Conservation (phyloP, 164 flowering plant genomes). For the Dillenia suffruticosa region DNA sequence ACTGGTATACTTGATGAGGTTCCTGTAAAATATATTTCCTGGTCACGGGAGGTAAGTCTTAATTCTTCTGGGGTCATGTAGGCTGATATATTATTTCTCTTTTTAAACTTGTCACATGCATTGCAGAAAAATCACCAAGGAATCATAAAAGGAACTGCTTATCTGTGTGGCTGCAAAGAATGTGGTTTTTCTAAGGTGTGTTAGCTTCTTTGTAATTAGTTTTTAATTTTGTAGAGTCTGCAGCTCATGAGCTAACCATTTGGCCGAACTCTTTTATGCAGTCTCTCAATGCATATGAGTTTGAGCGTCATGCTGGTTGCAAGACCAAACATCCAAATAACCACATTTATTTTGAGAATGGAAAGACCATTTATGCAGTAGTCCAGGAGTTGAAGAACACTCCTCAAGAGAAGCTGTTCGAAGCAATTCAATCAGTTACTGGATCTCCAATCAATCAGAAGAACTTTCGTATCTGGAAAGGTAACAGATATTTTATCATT, state of each 20-base stretch:
- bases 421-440: conserved; percentile 43
- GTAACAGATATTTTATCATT: conserved; percentile 14
- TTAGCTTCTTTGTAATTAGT: not conserved
- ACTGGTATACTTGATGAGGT: conserved; percentile 68
- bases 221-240: not conserved
- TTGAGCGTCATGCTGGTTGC: conserved; percentile 67
- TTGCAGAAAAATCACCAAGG: conserved; percentile 46
- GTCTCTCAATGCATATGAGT: conserved; percentile 61
- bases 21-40: conserved; percentile 56
- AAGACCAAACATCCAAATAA: conserved; percentile 39
- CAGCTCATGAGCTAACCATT: no score
- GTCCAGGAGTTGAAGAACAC: conserved; percentile 65
- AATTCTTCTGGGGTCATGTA: no score
- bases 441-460: conserved; percentile 50
- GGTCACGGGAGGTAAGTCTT: conserved; percentile 50
- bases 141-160: conserved; percentile 46
- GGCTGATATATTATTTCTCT: no score
- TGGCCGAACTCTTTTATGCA: conserved; percentile 13
- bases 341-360: conserved; percentile 50
- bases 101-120: not conserved
- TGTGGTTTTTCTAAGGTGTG: conserved; percentile 38
- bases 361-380: conserved; percentile 59
- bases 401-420: conserved; percentile 48
- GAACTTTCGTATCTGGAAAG: conserved; percentile 56
- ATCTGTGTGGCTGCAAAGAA: conserved; percentile 44